Evolutionary conservation across 805 yeast genomes (phyloP).

Genomic region (Candida fluviatilis): DNA sequence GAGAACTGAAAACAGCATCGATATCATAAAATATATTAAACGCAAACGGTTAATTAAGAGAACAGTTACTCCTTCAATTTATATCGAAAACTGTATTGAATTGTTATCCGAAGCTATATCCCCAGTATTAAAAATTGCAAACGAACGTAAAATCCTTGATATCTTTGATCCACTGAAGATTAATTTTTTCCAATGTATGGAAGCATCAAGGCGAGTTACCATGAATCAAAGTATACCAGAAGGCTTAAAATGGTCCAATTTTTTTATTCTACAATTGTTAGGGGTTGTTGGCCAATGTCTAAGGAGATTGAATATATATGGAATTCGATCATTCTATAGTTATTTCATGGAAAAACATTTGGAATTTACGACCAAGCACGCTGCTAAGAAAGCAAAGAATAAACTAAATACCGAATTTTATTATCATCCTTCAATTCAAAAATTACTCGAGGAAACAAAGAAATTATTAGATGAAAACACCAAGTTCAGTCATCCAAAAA

Average conservation of each 20-base stretch:
- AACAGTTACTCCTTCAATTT: constrained; percentile 48
- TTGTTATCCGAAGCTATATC: constrained; percentile 58
- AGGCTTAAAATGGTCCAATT: constrained; percentile 72
- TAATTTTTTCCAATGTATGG: constrained; percentile 68
- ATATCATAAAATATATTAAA: constrained; percentile 77
- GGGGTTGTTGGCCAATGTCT: constrained; percentile 70
- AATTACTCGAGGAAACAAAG: constrained; percentile 25
- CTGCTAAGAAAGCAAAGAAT: constrained; percentile 55
- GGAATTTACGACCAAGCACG: constrained; percentile 57
- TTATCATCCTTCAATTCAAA: constrained; percentile 44
- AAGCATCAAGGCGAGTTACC: constrained; percentile 56
- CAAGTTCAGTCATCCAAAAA: constrained; percentile 60
- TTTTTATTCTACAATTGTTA: constrained; percentile 56
- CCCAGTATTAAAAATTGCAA: constrained; percentile 63
- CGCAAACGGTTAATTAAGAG: constrained; percentile 57
- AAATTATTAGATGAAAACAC: neutral
- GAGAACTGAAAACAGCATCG: constrained; percentile 79
- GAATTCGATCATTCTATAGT: constrained; percentile 69
- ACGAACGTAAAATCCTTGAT: constrained; percentile 58
- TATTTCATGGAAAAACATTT: constrained; percentile 57
- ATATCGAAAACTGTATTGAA: constrained; percentile 52
- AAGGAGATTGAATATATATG: constrained; percentile 72
- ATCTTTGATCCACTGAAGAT: constrained; percentile 63
- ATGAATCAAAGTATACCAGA: constrained; percentile 54
- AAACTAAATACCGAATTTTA: constrained; percentile 61